Evolutionary conservation across 257 asterid genomes (phyloP), one percentile per base, ranked within the genome.

Genomic region (Solanum virginianum): DNA sequence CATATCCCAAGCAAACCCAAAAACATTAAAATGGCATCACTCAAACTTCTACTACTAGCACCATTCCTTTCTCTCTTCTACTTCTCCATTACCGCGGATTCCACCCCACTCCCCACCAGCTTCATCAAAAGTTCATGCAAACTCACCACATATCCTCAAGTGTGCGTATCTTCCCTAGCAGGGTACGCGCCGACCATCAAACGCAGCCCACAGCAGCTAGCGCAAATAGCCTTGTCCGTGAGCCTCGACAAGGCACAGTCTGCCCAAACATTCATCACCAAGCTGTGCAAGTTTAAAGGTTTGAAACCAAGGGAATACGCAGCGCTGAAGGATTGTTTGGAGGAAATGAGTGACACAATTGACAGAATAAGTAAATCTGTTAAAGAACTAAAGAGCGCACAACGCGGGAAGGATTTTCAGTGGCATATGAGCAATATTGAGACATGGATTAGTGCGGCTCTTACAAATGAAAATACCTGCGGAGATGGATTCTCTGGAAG

Each of bases 371-470:
- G 45, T 51, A 84, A 80, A 32, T 83, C 87, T 4, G 77, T 87
- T 49, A 41, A 43, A 18, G 97, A 93, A 90, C 91, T 93, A 13
- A 91, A 88, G 88, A 83, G 81, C 0, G 17, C 83, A 86, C 89
- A 90, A 20, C 51, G 83, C 10, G 90, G 92, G 41, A 87, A 90
- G 24, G 94, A 91, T 29, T 41, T 81, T 59, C 15, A 59, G 84
- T 92, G 93, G 94, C 92, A 85, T 68, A 91, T 90, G 6, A 91
- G 93, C 86, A 93, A 93, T 47, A 89, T 91, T 7, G 85, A 89
- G 82, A 93, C 98, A 2, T 93, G 98, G 98, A 91, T 94, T 87
- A 95, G 98, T 87, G 90, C 97, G 2, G 98, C 98, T 43, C 69
- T 93, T 55, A 93, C 97, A 2, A 94, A 93, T 56, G 92, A 93